Conservation (phyloP, 2,329 filamentous ascomycete genomes). For the Nigrospora oryzae region DNA sequence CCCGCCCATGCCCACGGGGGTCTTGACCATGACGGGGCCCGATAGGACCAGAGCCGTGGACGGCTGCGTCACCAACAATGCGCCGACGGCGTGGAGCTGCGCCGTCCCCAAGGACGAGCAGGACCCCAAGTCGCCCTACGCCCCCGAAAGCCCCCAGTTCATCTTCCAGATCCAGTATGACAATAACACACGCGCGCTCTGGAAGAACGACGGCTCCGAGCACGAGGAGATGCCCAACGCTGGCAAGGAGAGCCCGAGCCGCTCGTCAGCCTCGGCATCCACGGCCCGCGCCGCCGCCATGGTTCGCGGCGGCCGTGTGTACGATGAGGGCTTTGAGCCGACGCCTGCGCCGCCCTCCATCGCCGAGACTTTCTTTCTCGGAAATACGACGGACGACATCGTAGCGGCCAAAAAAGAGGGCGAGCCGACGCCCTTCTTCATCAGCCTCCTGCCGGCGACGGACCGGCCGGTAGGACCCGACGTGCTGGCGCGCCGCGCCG, state of each 20-base stretch:
- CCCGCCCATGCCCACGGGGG: constrained; percentile 77
- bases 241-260: not conserved
- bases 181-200: constrained; percentile 43
- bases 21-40: constrained; percentile 69
- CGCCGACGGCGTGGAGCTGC: constrained; percentile 72
- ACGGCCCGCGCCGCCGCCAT: constrained; percentile 7
- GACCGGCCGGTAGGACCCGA: constrained; percentile 18
- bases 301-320: constrained; percentile 9
- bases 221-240: constrained; percentile 1
- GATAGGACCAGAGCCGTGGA: constrained; percentile 55
- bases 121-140: constrained; percentile 50
- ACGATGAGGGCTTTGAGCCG: constrained; percentile 32
- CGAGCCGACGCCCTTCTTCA: constrained; percentile 82
- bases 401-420: constrained; percentile 61
- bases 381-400: constrained; percentile 75
- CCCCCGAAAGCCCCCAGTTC: constrained; percentile 66
- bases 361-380: constrained; percentile 71
- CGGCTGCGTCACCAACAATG: constrained; percentile 60
- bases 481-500: constrained; percentile 19
- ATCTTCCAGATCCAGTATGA: constrained; percentile 71
- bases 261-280: constrained; percentile 1
- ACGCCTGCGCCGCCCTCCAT: constrained; percentile 50
- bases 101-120: constrained; percentile 73
- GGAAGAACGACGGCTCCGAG: constrained; percentile 30
- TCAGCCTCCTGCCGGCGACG: constrained; percentile 40